Evolutionary conservation across 1,284 basidiomycete species (phyloP), one percentile per base, ranked within the genome.

Genomic region (Stygiomarasmius scandens): DNA sequence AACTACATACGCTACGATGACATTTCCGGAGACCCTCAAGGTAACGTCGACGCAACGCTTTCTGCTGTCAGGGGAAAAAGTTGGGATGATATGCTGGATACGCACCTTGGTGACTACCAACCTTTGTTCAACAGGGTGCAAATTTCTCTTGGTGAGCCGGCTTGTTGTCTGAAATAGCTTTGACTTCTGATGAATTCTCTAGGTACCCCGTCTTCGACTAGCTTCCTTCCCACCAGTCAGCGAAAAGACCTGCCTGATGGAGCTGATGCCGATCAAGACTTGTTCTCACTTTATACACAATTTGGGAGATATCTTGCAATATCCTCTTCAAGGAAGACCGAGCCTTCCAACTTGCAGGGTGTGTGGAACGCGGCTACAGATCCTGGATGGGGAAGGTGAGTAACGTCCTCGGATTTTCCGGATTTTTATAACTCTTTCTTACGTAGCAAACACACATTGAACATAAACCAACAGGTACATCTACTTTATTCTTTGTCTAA

Each of bases 301-400:
- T 62, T 57, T 50, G 61, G 52, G 11, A 32, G 61, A 20, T 62
- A 62, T 49, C 48, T 62, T 27, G 58, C 44, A 29, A 62, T 60
- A 24, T 54, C 60, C 6, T 61, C 60, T 14, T 61, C 60, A 8
- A 48, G 60, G 27, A 57, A 54, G 3, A 59, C 60, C 1, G 60
- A 62, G 49, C 55, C 61, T 24, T 58, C 61, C 6, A 62, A 55
- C 16, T 23, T 58, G 5, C 51, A 63, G 54, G 61, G 63, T 38
- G 55, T 65, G n/a, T 65, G 64, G 64, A 65, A 65, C 24, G 51
- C 60, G 24, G 56, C 54, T 8, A 29, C 57, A 1, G 52, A 38
- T 41, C 64, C 64, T 27, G 50, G 44, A 16, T 64, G 63, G 63
- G 58, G 62, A 36, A 64, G 63, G 63, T 61, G 29, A 38, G 54